Conservation (phyloP, 148 eudicot species). For the Vaccinium corymbosum region DNA sequence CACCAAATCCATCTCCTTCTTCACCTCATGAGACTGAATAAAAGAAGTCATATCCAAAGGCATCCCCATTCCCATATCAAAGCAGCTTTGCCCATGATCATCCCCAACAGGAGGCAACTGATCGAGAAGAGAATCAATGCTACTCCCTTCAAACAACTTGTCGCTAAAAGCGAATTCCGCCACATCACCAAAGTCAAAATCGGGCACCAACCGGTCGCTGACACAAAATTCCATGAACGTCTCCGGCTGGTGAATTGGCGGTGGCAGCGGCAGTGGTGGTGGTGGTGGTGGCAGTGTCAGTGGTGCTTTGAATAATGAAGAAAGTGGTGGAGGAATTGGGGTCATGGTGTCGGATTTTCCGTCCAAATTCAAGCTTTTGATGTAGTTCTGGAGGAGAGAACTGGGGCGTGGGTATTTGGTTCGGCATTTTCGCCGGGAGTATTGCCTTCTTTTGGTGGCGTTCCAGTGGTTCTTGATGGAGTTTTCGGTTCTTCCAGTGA, state of each 20-base stretch:
- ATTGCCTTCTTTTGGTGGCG: slow-evolving; percentile 81
- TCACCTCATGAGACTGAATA: slow-evolving; percentile 33
- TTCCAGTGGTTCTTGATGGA: slow-evolving; percentile 93
- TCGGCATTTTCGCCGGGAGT: slow-evolving; percentile 52
- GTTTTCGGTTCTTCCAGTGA: slow-evolving; percentile 80
- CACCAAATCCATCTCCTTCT: slow-evolving; percentile 56
- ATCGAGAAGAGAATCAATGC: slow-evolving; percentile 51
- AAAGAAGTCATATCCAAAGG: slow-evolving; percentile 15
- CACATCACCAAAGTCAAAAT: slow-evolving; percentile 40
- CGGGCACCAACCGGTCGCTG: slow-evolving; percentile 23
- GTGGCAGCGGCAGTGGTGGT: not conserved
- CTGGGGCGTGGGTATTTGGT: slow-evolving; percentile 56
- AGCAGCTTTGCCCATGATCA: slow-evolving; percentile 14
- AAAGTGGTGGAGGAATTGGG: not conserved
- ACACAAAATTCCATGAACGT: slow-evolving; percentile 10
- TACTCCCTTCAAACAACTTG: slow-evolving; percentile 35
- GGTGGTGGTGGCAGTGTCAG: not conserved
- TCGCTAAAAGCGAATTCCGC: slow-evolving; percentile 46
- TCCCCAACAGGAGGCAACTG: slow-evolving; percentile 17
- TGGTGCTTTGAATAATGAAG: not conserved
- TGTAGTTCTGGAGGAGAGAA: slow-evolving; percentile 66
- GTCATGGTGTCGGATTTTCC: not conserved
- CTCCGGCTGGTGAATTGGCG: not conserved
- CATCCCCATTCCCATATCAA: slow-evolving; percentile 19
- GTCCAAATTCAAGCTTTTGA: slow-evolving; percentile 56